Evolutionary conservation across 179 eudicot species (phyloP), one percentile per base, ranked within the genome.

Genomic region (Amaranthus tricolor): DNA sequence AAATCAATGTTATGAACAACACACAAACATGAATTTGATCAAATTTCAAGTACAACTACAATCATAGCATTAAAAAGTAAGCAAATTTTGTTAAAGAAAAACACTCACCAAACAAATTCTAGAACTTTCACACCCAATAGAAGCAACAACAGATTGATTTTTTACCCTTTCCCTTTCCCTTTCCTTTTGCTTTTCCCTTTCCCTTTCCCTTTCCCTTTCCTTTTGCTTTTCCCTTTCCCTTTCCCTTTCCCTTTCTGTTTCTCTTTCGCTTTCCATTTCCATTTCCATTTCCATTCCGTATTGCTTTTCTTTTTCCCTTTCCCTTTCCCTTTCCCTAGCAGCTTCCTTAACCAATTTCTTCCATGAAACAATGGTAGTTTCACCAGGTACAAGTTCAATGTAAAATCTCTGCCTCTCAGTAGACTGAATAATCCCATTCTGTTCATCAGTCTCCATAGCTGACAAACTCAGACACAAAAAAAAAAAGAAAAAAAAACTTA

Each of bases 311-410:
- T 5, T 20, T 73, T 44, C 56, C 45, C 40, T 68, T 53, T 44
- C 48, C 45, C 45, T 49, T 74, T 51, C 31, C 31, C 31, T 24
- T 24, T 24, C 31, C 31, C 1, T 31, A 31, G 40, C 40, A 31
- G 61, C 62, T 57, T 77, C 72, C 53, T 60, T 82, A 7, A 82
- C 65, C 13, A 82, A 45, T 43, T 78, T 82, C 79, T 75, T 82
- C 84, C 84, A 82, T 49, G 84, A 82, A 75, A 82, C 74, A 56
- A 75, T 74, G 74, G 79, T 79, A 51, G 84, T 82, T 44, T 78
- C 79, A 66, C 76, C 84, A 60, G 70, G 76, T 59, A 59, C 62
- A 66, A 82, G 81, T 20, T 78, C 82, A 66, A 82, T 20, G 10
- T 78, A 71, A 19, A 82, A 78, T 53, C 79, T 82, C 74, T 74